phyloP scores from a whole-genome alignment of 305 asterid genomes.

The Solanum hybrid region DNA sequence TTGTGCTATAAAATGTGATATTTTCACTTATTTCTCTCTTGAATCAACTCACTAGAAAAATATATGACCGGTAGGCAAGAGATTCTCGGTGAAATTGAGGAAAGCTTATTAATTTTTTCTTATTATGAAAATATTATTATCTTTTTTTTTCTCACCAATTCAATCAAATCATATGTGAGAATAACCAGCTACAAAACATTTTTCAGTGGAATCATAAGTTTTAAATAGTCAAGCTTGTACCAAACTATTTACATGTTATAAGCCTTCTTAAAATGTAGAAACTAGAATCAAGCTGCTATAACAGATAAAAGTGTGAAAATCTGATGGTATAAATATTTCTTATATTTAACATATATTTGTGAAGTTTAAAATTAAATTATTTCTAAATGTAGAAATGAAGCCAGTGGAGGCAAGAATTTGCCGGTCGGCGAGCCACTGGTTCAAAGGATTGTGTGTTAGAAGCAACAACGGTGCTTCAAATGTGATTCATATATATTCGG shows the following conservation, averaged over 20 bases:
- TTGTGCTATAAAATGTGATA: not conserved
- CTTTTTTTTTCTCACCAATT: not conserved
- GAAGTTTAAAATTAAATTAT: not conserved
- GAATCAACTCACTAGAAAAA: not conserved
- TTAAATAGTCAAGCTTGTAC: not conserved
- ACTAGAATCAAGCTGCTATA: not conserved
- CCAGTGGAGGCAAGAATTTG: not conserved
- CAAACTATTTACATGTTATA: not conserved
- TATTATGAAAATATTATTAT: not conserved
- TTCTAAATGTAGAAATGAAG: not conserved
- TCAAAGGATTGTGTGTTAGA: not conserved
- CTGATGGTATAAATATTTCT: not conserved
- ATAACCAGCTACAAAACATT: rapidly evolving
- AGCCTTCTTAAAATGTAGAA: not conserved
- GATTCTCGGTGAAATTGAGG: not conserved
- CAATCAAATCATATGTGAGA: not conserved
- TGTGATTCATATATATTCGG: too few species aligned
- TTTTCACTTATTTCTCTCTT: not conserved
- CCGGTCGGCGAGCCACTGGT: not conserved
- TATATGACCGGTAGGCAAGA: not conserved
- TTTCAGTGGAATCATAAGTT: not conserved
- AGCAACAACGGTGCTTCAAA: not conserved
- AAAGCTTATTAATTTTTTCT: not conserved
- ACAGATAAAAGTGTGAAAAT: not conserved
- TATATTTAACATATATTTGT: not conserved